Base-by-base conservation (phyloP, 176 grass and related monocot species). In the Rhipidocladum racemiflorum region DNA sequence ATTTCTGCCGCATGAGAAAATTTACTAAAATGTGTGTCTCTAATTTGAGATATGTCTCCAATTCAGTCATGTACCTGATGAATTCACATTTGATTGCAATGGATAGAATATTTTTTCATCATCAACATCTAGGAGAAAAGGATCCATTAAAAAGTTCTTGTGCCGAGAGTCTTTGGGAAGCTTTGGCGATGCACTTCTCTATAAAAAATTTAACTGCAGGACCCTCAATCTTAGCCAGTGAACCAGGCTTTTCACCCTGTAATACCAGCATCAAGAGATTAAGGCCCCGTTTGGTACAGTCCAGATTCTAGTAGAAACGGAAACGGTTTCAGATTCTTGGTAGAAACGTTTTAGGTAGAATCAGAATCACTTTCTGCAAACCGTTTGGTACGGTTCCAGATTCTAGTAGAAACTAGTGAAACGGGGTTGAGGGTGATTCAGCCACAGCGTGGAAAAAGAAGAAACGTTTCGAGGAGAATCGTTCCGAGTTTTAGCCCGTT, bases 171-270 rank as follows among this genome's bases (percentile, higher is more conserved):
- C 92, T 91, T 35, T 87, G 61, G 12, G 87, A 89, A 53, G 29
- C 92, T 80, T 91, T 79, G 57, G 87, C 82, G 17, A 94, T 91
- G 76, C 92, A 94, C 68, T 94, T 91, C 75, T 94, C 87, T 43
- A 94, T 94, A 85, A 94, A 94, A 32, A 66, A 81, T 49, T 89
- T 94, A 6, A 94, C 87, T 82, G 82, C 77, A 54, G 81, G 87
- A 79, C 91, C 89, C 43, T 79, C 82, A 55, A 94, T 85, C 81
- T 94, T 94, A 79, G 89, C 73, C 34, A 94, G 54, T 18, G 92
- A 91, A 69, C 67, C 55, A 68, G 92, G 92, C 48, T 77, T 94
- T 70, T 85, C 70, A 84, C 92, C 92, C 92, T 94, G 80, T 40
- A 36, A 63, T 23, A 25, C 40, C 8, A 85, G 27, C 65, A 78